Conservation (phyloP, 305 asterid species). For the Fraxinus ornus region DNA sequence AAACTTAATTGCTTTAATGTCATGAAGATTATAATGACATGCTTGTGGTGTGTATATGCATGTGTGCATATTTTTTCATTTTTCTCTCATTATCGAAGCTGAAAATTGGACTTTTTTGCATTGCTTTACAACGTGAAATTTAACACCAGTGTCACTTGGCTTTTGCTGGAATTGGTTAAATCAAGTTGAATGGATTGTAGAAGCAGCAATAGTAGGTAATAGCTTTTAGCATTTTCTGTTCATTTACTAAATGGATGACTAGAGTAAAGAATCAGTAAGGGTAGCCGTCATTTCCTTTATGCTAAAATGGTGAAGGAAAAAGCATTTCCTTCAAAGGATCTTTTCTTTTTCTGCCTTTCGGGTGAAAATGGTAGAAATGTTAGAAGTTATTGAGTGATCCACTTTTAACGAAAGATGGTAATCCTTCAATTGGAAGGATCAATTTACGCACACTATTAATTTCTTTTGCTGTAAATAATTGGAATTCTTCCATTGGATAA, state of each 20-base stretch:
- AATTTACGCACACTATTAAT: neutral
- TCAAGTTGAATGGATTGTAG: neutral
- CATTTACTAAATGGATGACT: neutral
- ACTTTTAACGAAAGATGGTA: neutral
- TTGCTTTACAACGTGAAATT: neutral
- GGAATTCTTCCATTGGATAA: neutral
- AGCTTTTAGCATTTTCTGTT: neutral
- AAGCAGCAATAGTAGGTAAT: neutral
- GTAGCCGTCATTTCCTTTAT: neutral
- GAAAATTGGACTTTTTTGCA: neutral
- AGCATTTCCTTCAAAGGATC: neutral
- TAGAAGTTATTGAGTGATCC: neutral
- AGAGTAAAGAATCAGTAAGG: neutral
- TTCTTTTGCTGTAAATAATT: neutral
- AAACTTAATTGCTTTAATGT: neutral
- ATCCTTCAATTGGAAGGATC: neutral
- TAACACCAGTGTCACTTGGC: neutral
- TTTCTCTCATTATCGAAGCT: neutral
- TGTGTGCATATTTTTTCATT: neutral
- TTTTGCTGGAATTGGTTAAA: neutral
- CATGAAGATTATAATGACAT: neutral
- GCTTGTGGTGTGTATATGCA: neutral
- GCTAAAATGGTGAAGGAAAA: neutral
- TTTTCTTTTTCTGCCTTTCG: neutral
- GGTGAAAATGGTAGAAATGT: neutral